Conservation (phyloP, 352 stramenopile species). For the Pythium insidiosum region DNA sequence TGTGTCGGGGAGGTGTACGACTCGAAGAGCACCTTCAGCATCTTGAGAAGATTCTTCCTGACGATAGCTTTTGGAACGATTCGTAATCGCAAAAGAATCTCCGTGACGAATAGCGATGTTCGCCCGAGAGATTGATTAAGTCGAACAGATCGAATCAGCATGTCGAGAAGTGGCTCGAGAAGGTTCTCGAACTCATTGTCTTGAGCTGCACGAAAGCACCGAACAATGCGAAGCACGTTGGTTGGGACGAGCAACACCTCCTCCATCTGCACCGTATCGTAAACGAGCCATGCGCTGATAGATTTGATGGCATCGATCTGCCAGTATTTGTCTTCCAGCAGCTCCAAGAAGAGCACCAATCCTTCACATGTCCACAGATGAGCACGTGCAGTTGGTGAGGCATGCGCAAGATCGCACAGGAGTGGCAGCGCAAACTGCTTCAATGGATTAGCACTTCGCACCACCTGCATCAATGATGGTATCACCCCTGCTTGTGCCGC, state of each 20-base stretch:
- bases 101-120: constrained; percentile 77
- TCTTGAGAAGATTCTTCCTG: constrained; percentile 88
- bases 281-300: constrained; percentile 77
- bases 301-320: constrained; percentile 87
- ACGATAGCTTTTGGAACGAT: constrained; percentile 84
- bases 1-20: constrained; percentile 76
- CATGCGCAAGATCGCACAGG: constrained; percentile 88
- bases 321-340: constrained; percentile 88
- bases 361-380: constrained; percentile 82
- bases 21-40: constrained; percentile 88
- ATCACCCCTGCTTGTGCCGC: constrained; percentile 87
- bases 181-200: constrained; percentile 77
- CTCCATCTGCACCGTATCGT: constrained; percentile 82
- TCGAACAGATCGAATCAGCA: constrained; percentile 60
- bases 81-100: constrained; percentile 73
- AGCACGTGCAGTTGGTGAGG: constrained; percentile 70
- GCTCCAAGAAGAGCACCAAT: constrained; percentile 78
- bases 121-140: constrained; percentile 83
- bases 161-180: constrained; percentile 72
- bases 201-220: constrained; percentile 57
- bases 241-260: constrained; percentile 54
- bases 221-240: constrained; percentile 64
- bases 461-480: constrained; percentile 85
- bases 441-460: constrained; percentile 71
- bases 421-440: constrained; percentile 92